Base-by-base conservation (phyloP, 257 asterid genomes). In the Fraxinus pennsylvanica region DNA sequence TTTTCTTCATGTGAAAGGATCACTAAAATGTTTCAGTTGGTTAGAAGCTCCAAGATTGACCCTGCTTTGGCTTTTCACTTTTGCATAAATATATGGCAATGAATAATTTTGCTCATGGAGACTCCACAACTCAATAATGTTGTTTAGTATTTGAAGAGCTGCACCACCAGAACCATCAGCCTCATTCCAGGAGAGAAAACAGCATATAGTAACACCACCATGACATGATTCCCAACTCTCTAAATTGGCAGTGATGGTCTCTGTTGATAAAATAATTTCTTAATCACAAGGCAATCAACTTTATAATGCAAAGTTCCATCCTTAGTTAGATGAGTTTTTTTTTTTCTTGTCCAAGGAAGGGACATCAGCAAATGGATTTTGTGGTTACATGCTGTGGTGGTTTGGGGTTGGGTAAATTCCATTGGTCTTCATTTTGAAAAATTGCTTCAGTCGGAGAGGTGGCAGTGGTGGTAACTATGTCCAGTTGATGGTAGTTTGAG, bases 1-100 rank as follows among this genome's bases (percentile, higher is more conserved):
- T 41, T 41, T 54, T 71, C 43, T 50, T 70, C 29, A 36, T 15
- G 35, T 68, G n/a, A 80, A 69, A 27, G 59, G 74, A 41, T n/a
- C 30, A 21, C 13, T 59, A 17, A 21, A 4, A 22, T 59, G 67
- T 59, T 59, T 59, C 12, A 47, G 35, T 30, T 32, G 36, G 50
- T 54, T 72, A 59, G 33, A 59, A 59, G 13, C 67, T 76, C 71
- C 76, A 13, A 43, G 17, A 43, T 43, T 59, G 65, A 67, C 13
- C 72, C 79, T 66, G 35, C 25, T 22, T 6, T 68, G 59, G 68
- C 69, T 21, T 59, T 66, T 67, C 3, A 35, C 21, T 33, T 54
- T 3, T 63, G 47, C 59, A 6, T 29, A 22, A 22, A 73, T 74
- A 47, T 54, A 33, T 74, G 32, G 32, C 32, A 8, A 6, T 59